Evolutionary conservation across 2,329 filamentous ascomycete species (phyloP), one percentile per base, ranked within the genome.

Genomic region (Arachnomyces sp.): DNA sequence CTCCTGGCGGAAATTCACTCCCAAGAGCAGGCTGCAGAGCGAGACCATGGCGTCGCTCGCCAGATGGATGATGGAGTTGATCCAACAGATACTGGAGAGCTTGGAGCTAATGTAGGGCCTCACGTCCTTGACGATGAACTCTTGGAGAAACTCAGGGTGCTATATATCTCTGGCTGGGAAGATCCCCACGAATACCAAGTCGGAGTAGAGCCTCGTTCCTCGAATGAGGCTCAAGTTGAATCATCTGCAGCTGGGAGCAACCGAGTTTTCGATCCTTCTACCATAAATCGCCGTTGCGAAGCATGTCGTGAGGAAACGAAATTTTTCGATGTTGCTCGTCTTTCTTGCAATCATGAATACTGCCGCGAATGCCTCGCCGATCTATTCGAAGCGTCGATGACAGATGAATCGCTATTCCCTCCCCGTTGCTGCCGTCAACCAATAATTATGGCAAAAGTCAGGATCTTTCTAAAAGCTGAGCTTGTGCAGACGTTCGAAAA

Each of bases 391-490:
- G 39, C 51, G 0, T 61, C 71, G 0, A 60, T 72, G 15, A 56
- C 42, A 0, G 71, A 77, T 44, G 71, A 79, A 40, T 60, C 65
- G 0, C 49, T 74, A 0, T 80, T 76, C 42, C 76, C 76, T 0
- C 74, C 76, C 0, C 61, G 64, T 2, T 80, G 76, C 55, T 79
- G 75, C 49, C 43, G 49, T 0, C 47, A 66, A 17, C 42, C 52
- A 0, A 70, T 79, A 4, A 52, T 64, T 0, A 36, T 72, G 1
- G 51, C 55, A 1, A 36, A 44, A 0, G 60, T 60, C 18, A 53
- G 51, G 0, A 30, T 48, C 1, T 61, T 70, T 34, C 56, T 79
- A 0, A 49, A 58, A 0, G 4, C 45, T 0, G 40, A 63, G 1
- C 34, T 74, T 0, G 41, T 64, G 0, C 44, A 51, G 0, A 30